Evolutionary conservation across 805 yeast species (phyloP), one percentile per base, ranked within the genome.

Genomic region (Candida sakaeoensis): DNA sequence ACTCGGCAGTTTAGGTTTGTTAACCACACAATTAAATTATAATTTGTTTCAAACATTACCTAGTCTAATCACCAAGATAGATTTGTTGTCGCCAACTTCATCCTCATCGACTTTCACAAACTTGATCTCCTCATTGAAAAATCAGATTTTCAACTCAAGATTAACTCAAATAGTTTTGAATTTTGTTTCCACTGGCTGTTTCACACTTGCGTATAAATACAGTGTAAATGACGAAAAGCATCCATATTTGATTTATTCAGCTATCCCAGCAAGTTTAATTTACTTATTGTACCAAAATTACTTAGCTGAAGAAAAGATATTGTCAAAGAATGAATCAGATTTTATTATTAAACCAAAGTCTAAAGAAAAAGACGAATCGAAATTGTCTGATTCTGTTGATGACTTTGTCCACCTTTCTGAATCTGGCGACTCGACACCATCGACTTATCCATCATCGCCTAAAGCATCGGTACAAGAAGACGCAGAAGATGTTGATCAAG

Each of bases 161-260:
- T 41, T 53, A 14, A 31, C 48, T 19, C 55, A 59, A 38, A 32
- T 54, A 10, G 46, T 57, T 2, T 60, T 80, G 24, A 80, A 80
- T 13, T 54, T 73, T 3, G 30, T 79, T 17, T 70, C 83, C 6
- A 50, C 82, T 1, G 58, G 66, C 25, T 63, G 79, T 36, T 79
- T 84, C 48, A 61, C 68, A 23, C 48, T 72, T 46, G 81, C 83
- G n/a, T 84, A 71, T 54, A 63, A 62, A 36, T 68, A 70, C 36
- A 78, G 88, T 1, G 78, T 85, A 15, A 48, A 58, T 4, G 54
- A 64, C 26, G 79, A 72, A 41, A 76, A 76, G 57, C 95, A 85
- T 59, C 93, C 93, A 15, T 85, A 84, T 55, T 70, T 85, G 53
- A 53, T 85, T 10, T 85, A 85, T 55, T 68, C 83, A 35, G 70